phyloP scores from a whole-genome alignment of 352 stramenopile species.

The Phytophthora capsici region DNA sequence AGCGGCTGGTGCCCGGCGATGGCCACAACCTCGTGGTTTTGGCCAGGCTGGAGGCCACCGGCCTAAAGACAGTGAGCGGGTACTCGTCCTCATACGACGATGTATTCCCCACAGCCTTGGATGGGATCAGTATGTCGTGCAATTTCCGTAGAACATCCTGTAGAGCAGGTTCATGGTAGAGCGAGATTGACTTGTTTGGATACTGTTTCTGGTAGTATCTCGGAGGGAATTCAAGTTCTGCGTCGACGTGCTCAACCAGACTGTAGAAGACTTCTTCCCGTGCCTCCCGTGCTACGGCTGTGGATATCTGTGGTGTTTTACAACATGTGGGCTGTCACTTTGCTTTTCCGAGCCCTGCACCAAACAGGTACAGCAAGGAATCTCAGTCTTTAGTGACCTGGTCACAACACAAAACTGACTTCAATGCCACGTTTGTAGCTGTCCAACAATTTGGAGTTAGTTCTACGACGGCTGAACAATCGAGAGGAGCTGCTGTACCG shows the following conservation, averaged over 20 bases:
- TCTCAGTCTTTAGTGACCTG: no score
- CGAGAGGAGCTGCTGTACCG: slow-evolving; percentile 75
- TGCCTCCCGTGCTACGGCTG: slow-evolving; percentile 75
- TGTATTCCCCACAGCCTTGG: slow-evolving; percentile 61
- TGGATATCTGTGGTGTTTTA: slow-evolving; percentile 73
- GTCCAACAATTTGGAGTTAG: slow-evolving; percentile 64
- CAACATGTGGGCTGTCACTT: slow-evolving; percentile 65
- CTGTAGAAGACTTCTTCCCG: slow-evolving; percentile 73
- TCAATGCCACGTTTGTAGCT: slow-evolving; percentile 41
- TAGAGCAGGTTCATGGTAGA: neutral
- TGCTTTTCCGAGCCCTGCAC: slow-evolving; percentile 71
- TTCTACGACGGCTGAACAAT: slow-evolving; percentile 70
- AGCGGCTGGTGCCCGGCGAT: slow-evolving; percentile 58
- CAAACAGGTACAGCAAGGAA: slow-evolving; percentile 50
- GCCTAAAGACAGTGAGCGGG: slow-evolving; percentile 55
- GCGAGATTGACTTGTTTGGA: slow-evolving; percentile 5
- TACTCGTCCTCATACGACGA: slow-evolving; percentile 65
- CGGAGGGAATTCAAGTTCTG: slow-evolving; percentile 81
- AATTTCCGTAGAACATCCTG: no score
- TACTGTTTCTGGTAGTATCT: slow-evolving; percentile 46
- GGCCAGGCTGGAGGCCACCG: slow-evolving; percentile 51
- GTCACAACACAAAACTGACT: no score
- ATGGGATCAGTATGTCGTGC: slow-evolving; percentile 62
- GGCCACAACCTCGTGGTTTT: slow-evolving; percentile 61
- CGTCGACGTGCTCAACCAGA: slow-evolving; percentile 80